Conservation (phyloP, 2,329 filamentous ascomycete genomes). For the Aureobasidium vineae region DNA sequence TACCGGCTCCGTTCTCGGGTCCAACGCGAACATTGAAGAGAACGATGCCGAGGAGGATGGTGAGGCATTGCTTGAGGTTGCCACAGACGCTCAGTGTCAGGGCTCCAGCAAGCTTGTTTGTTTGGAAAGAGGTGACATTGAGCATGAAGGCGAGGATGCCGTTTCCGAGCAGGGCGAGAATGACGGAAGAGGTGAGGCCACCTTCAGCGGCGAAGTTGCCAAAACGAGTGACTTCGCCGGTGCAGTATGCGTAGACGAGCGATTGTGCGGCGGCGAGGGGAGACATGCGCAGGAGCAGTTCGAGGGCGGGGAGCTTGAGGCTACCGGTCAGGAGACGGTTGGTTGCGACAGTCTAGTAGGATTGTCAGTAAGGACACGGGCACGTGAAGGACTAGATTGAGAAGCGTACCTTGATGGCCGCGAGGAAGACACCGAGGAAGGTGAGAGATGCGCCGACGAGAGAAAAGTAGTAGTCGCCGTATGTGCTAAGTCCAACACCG, state of each 20-base stretch:
- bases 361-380: neutral
- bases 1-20: slow-evolving; percentile 53
- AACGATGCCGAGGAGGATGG: slow-evolving; percentile 41
- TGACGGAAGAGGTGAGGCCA: slow-evolving; percentile 31
- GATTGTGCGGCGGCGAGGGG: slow-evolving; percentile 60
- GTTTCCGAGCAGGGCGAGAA: slow-evolving; percentile 36
- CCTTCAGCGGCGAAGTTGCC: slow-evolving; percentile 30
- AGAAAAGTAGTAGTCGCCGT: slow-evolving; percentile 64
- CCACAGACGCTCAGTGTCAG: slow-evolving; percentile 41
- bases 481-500: slow-evolving; percentile 60
- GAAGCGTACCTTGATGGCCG: slow-evolving; percentile 44
- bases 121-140: slow-evolving; percentile 42
- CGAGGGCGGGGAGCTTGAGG: slow-evolving; percentile 57
- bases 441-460: slow-evolving; percentile 47
- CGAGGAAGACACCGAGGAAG: slow-evolving; percentile 42
- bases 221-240: slow-evolving; percentile 48
- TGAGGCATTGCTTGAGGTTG: slow-evolving; percentile 42
- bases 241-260: slow-evolving; percentile 52
- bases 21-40: slow-evolving; percentile 40
- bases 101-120: slow-evolving; percentile 42
- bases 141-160: slow-evolving; percentile 39
- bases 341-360: slow-evolving; percentile 55
- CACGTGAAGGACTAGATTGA: neutral
- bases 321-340: slow-evolving; percentile 64
- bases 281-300: slow-evolving; percentile 62